phyloP scores from a whole-genome alignment of 306 rosid species.

The Glycine latifolia region DNA sequence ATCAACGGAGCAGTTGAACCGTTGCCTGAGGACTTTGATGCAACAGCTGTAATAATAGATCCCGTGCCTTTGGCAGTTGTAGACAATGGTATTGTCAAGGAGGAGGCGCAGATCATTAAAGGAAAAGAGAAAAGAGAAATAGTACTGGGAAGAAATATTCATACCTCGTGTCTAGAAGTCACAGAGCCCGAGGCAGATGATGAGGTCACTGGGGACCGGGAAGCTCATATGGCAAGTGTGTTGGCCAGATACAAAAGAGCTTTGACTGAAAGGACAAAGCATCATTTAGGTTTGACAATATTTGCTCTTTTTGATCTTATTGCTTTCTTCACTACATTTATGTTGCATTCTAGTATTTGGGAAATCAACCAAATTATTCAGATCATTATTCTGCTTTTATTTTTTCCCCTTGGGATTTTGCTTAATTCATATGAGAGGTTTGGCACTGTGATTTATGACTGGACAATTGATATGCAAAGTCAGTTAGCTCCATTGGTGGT shows the following conservation, averaged over 20 bases:
- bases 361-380: not conserved
- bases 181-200: slow-evolving; percentile 87
- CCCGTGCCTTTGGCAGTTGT: slow-evolving; percentile 8
- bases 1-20: slow-evolving; percentile 43
- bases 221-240: slow-evolving; percentile 87
- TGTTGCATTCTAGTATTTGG: not conserved
- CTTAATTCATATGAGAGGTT: not conserved
- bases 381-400: slow-evolving; percentile 13
- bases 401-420: not conserved
- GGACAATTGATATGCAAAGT: slow-evolving; percentile 4
- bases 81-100: slow-evolving; percentile 26
- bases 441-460: slow-evolving; percentile 22
- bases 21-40: slow-evolving; percentile 55
- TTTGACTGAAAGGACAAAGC: slow-evolving; percentile 81
- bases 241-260: slow-evolving; percentile 75
- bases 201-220: slow-evolving; percentile 84
- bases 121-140: slow-evolving; percentile 57
- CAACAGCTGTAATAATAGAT: slow-evolving; percentile 41
- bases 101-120: not conserved
- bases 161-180: slow-evolving; percentile 72
- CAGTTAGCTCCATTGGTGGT: not conserved
- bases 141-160: slow-evolving; percentile 84
- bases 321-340: slow-evolving; percentile 32
- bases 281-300: slow-evolving; percentile 71
- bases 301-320: not conserved